These are phyloP conservation scores for Xylaria sp. DNA, from an alignment of 495 filamentous ascomycete species.

Conservation along the genomic window DNA sequence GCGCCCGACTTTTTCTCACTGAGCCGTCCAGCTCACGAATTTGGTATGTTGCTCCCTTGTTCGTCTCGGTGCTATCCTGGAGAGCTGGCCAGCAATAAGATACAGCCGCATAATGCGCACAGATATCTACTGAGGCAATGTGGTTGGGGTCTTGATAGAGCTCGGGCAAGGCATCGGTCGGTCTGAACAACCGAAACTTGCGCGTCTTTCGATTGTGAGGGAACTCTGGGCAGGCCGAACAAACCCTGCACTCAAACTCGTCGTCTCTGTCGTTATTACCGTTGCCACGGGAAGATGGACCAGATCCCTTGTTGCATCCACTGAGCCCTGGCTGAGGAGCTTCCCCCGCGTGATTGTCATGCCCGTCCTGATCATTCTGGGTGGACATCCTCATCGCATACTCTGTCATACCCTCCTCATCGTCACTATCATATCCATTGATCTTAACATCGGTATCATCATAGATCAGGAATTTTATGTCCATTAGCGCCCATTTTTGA, in stretches of 20 bases:
- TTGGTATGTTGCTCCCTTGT: neutral
- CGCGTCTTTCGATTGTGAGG: neutral
- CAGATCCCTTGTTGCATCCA: no score
- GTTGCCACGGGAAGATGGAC: no score
- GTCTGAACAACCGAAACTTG: conserved; percentile 7
- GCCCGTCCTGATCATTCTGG: no score
- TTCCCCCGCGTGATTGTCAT: no score
- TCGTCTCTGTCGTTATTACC: neutral
- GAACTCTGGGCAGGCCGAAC: conserved; percentile 4
- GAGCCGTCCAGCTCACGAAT: conserved; percentile 5
- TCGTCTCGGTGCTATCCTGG: neutral
- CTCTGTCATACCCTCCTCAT: no score
- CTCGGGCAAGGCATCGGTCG: neutral
- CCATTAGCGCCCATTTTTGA: no score
- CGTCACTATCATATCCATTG: no score
- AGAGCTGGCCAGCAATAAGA: conserved; percentile 21
- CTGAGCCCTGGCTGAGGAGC: no score
- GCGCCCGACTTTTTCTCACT: neutral
- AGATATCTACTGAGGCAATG: conserved; percentile 4
- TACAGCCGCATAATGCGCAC: conserved; percentile 11
- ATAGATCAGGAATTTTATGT: no score
- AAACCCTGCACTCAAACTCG: neutral
- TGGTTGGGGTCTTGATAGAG: neutral
- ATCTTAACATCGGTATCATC: no score
- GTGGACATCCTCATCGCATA: no score